Evolutionary conservation across 805 yeast species (phyloP).

Genomic region (Metschnikowia orientalis): DNA sequence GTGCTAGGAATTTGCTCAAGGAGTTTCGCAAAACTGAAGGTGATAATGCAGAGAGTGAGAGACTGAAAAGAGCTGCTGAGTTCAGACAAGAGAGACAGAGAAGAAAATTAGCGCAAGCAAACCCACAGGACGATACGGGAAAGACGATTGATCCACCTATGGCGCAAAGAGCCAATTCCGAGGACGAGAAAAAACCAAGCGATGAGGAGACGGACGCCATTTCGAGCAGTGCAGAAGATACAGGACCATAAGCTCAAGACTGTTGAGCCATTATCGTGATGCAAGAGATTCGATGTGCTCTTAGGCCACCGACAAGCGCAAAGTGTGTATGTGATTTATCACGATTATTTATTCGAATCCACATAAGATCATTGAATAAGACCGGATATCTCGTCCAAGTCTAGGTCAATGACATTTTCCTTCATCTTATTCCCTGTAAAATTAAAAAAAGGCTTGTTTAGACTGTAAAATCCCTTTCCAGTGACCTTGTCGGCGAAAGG

Average conservation of each 20-base stretch:
- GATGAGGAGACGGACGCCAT: too few relatives aligned
- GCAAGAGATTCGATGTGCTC: too few relatives aligned
- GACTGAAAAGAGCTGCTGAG: slow-evolving; percentile 13
- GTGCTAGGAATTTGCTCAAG: slow-evolving; percentile 61
- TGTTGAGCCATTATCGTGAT: too few relatives aligned
- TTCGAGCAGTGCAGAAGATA: too few relatives aligned
- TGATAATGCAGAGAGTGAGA: slow-evolving; percentile 13
- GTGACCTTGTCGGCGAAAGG: slow-evolving; percentile 36
- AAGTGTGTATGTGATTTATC: too few relatives aligned
- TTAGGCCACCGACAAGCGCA: too few relatives aligned
- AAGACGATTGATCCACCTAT: too few relatives aligned
- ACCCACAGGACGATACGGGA: too few relatives aligned
- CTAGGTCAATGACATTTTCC: slow-evolving; percentile 30
- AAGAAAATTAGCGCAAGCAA: too few relatives aligned
- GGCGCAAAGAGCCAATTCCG: too few relatives aligned
- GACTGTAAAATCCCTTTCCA: slow-evolving; percentile 37
- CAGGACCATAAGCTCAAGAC: too few relatives aligned
- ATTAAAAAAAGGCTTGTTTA: slow-evolving; percentile 35
- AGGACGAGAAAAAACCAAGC: too few relatives aligned
- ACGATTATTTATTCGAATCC: not conserved
- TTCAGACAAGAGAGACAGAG: slow-evolving; percentile 16
- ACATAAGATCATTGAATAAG: not conserved
- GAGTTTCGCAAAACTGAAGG: slow-evolving; percentile 47
- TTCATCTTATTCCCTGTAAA: slow-evolving; percentile 19
- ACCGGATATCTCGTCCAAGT: slow-evolving; percentile 25